Evolutionary conservation across 768 basidiomycete species (phyloP).

Genomic region (Fistulinella prunicolor): DNA sequence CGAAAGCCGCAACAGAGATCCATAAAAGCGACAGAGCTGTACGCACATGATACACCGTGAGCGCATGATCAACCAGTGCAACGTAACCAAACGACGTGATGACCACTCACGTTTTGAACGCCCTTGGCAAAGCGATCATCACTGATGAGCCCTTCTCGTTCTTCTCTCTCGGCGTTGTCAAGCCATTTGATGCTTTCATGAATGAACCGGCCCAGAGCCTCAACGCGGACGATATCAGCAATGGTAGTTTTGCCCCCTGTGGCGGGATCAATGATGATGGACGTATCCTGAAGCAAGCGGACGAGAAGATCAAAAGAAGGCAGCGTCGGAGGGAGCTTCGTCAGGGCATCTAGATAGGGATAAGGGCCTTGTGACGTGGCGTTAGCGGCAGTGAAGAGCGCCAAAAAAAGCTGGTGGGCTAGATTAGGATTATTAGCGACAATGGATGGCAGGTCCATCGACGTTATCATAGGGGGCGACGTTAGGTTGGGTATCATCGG

Average conservation of each 20-base stretch:
- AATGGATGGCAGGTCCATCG: slow-evolving; percentile 64
- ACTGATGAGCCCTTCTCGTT: slow-evolving; percentile 61
- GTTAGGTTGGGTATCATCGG: slow-evolving; percentile 47
- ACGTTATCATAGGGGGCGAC: slow-evolving; percentile 54
- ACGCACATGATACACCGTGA: neutral
- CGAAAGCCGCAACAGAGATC: slow-evolving; percentile 60
- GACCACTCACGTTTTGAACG: slow-evolving; percentile 60
- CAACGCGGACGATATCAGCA: slow-evolving; percentile 59
- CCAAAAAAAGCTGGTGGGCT: slow-evolving; percentile 63
- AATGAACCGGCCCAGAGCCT: slow-evolving; percentile 69
- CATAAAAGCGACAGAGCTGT: slow-evolving; percentile 76
- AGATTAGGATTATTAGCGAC: slow-evolving; percentile 66
- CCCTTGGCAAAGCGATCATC: slow-evolving; percentile 75
- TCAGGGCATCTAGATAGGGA: slow-evolving; percentile 61
- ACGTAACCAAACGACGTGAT: neutral
- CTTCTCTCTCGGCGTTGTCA: slow-evolving; percentile 66
- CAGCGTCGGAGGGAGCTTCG: slow-evolving; percentile 66
- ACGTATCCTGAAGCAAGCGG: slow-evolving; percentile 61
- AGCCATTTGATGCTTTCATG: slow-evolving; percentile 69
- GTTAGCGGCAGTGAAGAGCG: slow-evolving; percentile 46
- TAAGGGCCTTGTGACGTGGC: slow-evolving; percentile 32
- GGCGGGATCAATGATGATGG: slow-evolving; percentile 39
- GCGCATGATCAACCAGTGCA: neutral
- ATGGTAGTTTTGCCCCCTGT: slow-evolving; percentile 54
- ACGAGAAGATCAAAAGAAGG: slow-evolving; percentile 73